A percentile compares a stretch with the other conserved stretches of the same genome.
Conservation (phyloP, 2,329 filamentous ascomycete species). For the Chrysosporium keratinophilum region DNA sequence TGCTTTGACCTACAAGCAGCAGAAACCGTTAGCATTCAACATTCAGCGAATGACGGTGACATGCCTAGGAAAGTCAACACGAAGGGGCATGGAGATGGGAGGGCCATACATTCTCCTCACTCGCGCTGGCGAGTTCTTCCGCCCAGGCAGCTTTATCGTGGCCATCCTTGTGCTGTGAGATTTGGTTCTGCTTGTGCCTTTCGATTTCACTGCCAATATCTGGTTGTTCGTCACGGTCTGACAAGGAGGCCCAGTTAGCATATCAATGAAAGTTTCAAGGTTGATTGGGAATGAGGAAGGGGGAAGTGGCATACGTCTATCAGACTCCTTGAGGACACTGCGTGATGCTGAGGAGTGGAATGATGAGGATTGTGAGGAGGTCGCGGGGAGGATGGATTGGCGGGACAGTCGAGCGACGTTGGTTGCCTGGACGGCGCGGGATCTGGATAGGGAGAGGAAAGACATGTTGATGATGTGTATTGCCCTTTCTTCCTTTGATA, state of each 20-base stretch:
- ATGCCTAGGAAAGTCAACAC: background rate
- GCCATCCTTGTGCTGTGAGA: slow-evolving; percentile 45
- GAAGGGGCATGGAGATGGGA: background rate
- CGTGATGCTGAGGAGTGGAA: slow-evolving; percentile 25
- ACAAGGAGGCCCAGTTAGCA: background rate
- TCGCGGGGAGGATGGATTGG: slow-evolving; percentile 1
- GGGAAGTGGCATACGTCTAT: slow-evolving; percentile 23
- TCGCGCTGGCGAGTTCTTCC: slow-evolving; percentile 63
- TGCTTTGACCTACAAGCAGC: slow-evolving; percentile 42
- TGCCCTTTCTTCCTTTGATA: too few species aligned
- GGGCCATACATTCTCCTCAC: slow-evolving; percentile 58
- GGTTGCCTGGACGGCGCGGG: slow-evolving; percentile 10
- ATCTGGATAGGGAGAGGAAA: slow-evolving; percentile 24
- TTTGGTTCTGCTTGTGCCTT: slow-evolving; percentile 52
- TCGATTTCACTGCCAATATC: slow-evolving; percentile 38
- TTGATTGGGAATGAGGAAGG: background rate
- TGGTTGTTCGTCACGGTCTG: slow-evolving; percentile 3
- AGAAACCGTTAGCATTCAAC: slow-evolving; percentile 8
- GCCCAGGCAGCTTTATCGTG: slow-evolving; percentile 59
- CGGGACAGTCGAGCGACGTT: slow-evolving; percentile 16
- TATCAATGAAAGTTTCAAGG: too few species aligned
- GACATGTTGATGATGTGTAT: slow-evolving; percentile 25
- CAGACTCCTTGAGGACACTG: slow-evolving; percentile 27
- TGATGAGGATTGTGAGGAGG: background rate
- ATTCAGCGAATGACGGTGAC: background rate